Base-by-base conservation (phyloP, 106 monocot genomes). In the Posidonia australis region DNA sequence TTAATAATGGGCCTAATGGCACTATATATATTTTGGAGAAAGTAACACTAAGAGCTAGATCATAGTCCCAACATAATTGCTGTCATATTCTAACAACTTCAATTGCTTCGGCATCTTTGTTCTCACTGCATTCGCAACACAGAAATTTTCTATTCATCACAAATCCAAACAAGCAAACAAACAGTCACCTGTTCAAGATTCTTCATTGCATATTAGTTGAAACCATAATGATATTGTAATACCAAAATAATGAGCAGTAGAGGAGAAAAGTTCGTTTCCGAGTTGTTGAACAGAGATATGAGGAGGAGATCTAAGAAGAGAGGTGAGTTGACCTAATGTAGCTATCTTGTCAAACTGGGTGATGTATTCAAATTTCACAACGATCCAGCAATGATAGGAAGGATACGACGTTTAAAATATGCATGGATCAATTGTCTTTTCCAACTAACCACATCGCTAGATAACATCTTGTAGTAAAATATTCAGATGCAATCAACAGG, bases 251-350 rank as follows among this genome's bases (percentile, higher is more conserved):
- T 54, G 21, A 54, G 24, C 11, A 13, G 19, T 32, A 58, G 58
- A 9, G 29, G 28, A 0, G 58, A 58, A 58, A 58, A 30, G 27
- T 29, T 30, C 27, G 5, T n/a, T 31, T 30, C 28, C 27, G 13
- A 31, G 27, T 30, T 16, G 58, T 31, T 58, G 58, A 58, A 58
- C 58, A 58, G 24, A 30, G 29, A 58, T 22, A 11, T 13, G 58
- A 18, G 13, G 29, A 17, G 58, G 17, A 29, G 0, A 31, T 27
- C 18, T 30, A n/a, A 17, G 58, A 13, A 12, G n/a, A 58, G 27
- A 12, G 10, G 49, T 49, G 49, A 7, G 49, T 58, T 58, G 58
- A 58, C 58, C 17, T 29, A 58, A 58, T 29, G 58, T 29, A 31
- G 6, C 6, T 18, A 11, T n/a, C 9, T 28, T 32, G 27, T 58